Base-by-base conservation (phyloP, 306 rosid genomes). In the Citrullus colocynthis region DNA sequence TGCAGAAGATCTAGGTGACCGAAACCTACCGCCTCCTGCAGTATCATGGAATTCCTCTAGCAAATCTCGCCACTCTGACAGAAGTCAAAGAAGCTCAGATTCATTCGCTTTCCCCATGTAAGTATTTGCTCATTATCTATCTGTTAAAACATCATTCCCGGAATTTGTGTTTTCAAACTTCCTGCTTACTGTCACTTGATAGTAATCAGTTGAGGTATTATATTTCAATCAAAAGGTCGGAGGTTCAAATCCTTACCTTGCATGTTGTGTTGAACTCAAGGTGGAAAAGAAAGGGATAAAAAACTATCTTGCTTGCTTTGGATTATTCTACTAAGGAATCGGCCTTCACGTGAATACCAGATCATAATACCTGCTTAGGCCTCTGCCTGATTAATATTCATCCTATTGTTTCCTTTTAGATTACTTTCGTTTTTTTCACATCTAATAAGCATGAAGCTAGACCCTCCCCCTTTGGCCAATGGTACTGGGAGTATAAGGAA, bases 81-180 rank as follows among this genome's bases (percentile, higher is more conserved):
- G 42, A 30, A 86, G 85, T 78, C 86, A 49, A 80, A 41, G 59
- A 61, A 83, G 81, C 55, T 8, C 36, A 1, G 61, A 28, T 30
- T 80, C 96, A 75, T 86, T 81, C 77, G 84, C 90, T 78, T 85
- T 85, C 56, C 91, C 93, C 78, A 59, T 83, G 98, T 95, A 80
- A 87, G 97, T 82, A 83, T 24, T 34, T n/a, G 24, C 44, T 49
- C 72, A 34, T 34, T 24, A 36, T 58, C 52, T 76, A 51, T 76
- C 21, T 36, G 17, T 20, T 20, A 10, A 20, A 76, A 76, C 55
- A n/a, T 58, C 54, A 20, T 58, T 76, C 37, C 4, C 58, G n/a
- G 21, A 21, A 44, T 28, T n/a, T 32, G 6, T 76, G 32, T 8
- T 57, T 58, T 12, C 28, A 63, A 48, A 12, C 4, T 20, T 16